A percentile compares a stretch with the other conserved stretches of the same genome.
Conservation (phyloP, 441 rosid genomes). For the Geranium incanum region DNA sequence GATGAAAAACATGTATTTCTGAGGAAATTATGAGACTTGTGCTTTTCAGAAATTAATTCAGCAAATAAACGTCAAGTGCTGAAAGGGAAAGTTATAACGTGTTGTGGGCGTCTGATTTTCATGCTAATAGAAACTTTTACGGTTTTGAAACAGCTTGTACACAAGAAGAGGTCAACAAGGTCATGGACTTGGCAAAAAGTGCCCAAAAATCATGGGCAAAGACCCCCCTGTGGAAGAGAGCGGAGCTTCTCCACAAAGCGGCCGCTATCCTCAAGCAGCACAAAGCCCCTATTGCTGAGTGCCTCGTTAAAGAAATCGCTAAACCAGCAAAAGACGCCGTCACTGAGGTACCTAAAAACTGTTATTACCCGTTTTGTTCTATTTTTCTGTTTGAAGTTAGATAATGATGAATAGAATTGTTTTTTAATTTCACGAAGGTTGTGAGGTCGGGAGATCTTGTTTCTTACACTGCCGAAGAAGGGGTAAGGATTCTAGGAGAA, state of each 20-base stretch:
- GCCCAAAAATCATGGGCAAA: conserved; percentile 89
- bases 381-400: not conserved
- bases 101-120: not conserved
- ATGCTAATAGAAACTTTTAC: not conserved
- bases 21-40: not conserved
- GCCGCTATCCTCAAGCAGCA: conserved; percentile 81
- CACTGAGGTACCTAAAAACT: conserved; percentile 50
- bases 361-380: not conserved
- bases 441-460: conserved; percentile 94
- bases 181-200: conserved; percentile 65
- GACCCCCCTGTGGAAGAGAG: conserved; percentile 94
- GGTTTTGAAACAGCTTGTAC: conserved; percentile 55
- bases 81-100: not conserved
- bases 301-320: conserved; percentile 89
- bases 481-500: conserved; percentile 87
- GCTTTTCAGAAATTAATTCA: not conserved
- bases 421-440: conserved; percentile 38
- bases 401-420: no score
- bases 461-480: conserved; percentile 91
- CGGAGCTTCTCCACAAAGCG: conserved; percentile 91
- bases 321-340: conserved; percentile 93
- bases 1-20: no score
- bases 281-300: conserved; percentile 75
- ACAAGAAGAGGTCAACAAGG: conserved; percentile 89
- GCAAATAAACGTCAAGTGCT: not conserved